These are phyloP conservation scores for Salvia miltiorrhiza DNA, from an alignment of 257 asterid genomes.

Conservation along the genomic window DNA sequence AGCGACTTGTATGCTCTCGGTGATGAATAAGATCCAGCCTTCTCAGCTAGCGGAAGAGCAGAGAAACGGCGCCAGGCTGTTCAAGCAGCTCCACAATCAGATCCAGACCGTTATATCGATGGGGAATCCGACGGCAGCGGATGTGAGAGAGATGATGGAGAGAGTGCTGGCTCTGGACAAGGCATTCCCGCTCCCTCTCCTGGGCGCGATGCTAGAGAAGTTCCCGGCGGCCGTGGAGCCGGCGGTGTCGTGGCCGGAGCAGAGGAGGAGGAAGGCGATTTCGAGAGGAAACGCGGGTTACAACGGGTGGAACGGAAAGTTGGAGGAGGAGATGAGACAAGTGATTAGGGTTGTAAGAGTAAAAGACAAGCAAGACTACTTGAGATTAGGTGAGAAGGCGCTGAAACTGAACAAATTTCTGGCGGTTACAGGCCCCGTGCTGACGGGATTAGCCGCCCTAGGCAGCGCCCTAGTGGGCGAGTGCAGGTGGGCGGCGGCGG, in stretches of 20 bases:
- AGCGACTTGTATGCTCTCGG: conserved; percentile 43
- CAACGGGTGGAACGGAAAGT: conserved; percentile 49
- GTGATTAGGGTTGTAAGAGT: conserved; percentile 29
- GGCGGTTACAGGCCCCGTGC: conserved; percentile 45
- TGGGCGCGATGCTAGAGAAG: conserved; percentile 47
- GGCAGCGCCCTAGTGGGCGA: conserved; percentile 40
- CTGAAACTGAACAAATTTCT: conserved; percentile 48
- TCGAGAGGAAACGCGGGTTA: neutral
- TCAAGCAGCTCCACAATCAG: conserved; percentile 49
- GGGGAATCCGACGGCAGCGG: conserved; percentile 30
- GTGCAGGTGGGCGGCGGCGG: conserved; percentile 32
- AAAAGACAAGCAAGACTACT: conserved; percentile 53
- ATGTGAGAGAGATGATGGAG: conserved; percentile 50
- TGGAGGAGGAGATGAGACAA: conserved; percentile 61
- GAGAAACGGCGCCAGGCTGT: conserved; percentile 56
- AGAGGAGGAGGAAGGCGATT: conserved; percentile 11
- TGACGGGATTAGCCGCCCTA: conserved; percentile 59
- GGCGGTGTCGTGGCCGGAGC: conserved; percentile 61
- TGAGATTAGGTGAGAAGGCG: conserved; percentile 47
- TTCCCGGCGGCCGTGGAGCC: conserved; percentile 47
- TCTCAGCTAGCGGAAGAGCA: conserved; percentile 84
- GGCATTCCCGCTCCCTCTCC: conserved; percentile 63
- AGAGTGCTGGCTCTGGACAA: conserved; percentile 61
- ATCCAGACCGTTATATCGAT: conserved; percentile 37
- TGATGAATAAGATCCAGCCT: conserved; percentile 64